A percentile compares a stretch with the other conserved stretches of the same genome.
Evolutionary conservation across 345 rosid species (phyloP).

Genomic region (Laguncularia racemosa): DNA sequence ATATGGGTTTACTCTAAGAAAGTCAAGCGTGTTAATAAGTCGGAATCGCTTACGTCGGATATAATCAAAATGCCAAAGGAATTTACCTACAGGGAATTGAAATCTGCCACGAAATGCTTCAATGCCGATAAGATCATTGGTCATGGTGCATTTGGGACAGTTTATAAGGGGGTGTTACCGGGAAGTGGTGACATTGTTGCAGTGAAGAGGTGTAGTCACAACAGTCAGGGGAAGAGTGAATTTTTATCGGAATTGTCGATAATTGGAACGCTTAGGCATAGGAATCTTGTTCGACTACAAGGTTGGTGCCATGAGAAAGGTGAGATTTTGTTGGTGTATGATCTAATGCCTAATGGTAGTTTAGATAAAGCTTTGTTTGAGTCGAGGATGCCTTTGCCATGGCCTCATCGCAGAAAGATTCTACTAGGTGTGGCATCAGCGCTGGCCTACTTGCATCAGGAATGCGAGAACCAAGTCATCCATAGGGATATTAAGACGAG

Average conservation of each 20-base stretch:
- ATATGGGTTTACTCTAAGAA: slow-evolving; percentile 73
- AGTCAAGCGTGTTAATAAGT: slow-evolving; percentile 36
- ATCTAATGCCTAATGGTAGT: slow-evolving; percentile 92
- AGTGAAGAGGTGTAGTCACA: slow-evolving; percentile 84
- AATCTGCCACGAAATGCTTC: slow-evolving; percentile 73
- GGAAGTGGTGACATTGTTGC: slow-evolving; percentile 77
- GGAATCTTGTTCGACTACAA: slow-evolving; percentile 84
- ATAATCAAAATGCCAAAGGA: slow-evolving; percentile 84
- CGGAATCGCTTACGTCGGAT: slow-evolving; percentile 65
- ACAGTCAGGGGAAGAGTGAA: slow-evolving; percentile 77
- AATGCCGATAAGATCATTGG: slow-evolving; percentile 67
- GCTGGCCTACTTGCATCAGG: slow-evolving; percentile 89
- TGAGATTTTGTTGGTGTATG: slow-evolving; percentile 80
- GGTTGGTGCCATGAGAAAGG: slow-evolving; percentile 97
- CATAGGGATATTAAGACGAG: slow-evolving; percentile 91
- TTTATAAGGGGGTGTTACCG: slow-evolving; percentile 69
- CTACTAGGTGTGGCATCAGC: slow-evolving; percentile 89
- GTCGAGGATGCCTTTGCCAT: slow-evolving; percentile 57
- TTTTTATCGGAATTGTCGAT: slow-evolving; percentile 78
- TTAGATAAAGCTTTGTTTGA: slow-evolving; percentile 90
- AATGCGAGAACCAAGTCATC: slow-evolving; percentile 93
- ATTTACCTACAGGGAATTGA: slow-evolving; percentile 82
- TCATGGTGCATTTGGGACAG: slow-evolving; percentile 90
- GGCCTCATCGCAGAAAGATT: slow-evolving; percentile 68
- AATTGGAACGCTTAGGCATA: slow-evolving; percentile 82